Base-by-base conservation (phyloP, 345 rosid species). In the Schrenkiella parvula region DNA sequence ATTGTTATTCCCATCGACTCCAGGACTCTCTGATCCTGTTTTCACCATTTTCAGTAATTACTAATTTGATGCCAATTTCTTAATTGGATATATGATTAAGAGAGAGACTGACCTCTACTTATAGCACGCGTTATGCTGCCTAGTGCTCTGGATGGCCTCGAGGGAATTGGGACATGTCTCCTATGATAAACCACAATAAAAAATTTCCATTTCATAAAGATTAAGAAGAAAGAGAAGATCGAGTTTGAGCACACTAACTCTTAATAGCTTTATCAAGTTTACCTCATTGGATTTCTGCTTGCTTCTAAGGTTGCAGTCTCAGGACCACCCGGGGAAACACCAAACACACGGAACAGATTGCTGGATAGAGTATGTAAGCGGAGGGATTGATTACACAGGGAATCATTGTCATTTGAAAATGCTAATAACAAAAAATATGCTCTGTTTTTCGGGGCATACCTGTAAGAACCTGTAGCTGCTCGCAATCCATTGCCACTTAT, bases 221-320 rank as follows among this genome's bases (percentile, higher is more conserved):
- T 6, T 34, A 12, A 35, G 21, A 32, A 68, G 56, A 70, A 26
- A 47, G 25, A 26, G 43, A 64, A 47, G 71, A 43, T 42, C 21
- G 0, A 37, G 71, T 31, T 42, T n/a, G 0, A 37, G 34, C 4
- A 48, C 44, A 44, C 26, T 62, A 31, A 28, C 44, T 56, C 47
- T 12, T 56, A 28, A 18, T 13, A 53, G 60, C 37, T 62, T 37
- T 18, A 22, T 15, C 8, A 68, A 42, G 58, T 17, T 41, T 85
- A 95, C 99, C 99, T 95, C 97, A 83, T 90, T 59, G 99, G 99
- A 62, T 88, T 92, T 86, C 91, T 95, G 84, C 97, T 92, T 77
- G 98, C 98, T 84, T 95, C 99, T 83, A 95, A 83, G 47, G 97
- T 92, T 71, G 91, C 81, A 17, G 89, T 83, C 80, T 95, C 99